A percentile compares a stretch with the other conserved stretches of the same genome.
Conservation (phyloP, 805 yeast species). For the Starmerella stigmatis region DNA sequence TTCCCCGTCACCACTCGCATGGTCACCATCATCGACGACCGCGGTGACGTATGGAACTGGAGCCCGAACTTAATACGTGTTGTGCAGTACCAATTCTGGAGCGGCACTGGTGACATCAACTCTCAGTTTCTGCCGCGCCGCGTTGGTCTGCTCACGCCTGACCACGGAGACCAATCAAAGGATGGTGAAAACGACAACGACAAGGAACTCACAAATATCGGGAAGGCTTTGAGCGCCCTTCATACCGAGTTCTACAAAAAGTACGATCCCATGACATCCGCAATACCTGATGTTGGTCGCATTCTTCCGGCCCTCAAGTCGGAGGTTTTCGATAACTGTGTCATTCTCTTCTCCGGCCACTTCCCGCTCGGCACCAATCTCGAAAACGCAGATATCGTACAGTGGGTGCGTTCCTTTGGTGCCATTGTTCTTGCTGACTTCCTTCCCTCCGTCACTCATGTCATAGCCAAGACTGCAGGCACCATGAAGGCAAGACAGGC, state of each 20-base stretch:
- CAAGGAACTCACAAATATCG: conserved; percentile 56
- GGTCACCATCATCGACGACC: conserved; percentile 93
- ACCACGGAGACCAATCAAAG: conserved; percentile 9
- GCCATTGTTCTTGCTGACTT: conserved; percentile 70
- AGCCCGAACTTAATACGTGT: conserved; percentile 82
- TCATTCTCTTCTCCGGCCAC: conserved; percentile 77
- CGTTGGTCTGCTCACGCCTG: conserved; percentile 28
- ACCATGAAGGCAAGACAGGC: conserved; percentile 83
- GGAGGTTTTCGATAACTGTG: conserved; percentile 54
- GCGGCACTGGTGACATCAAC: conserved; percentile 95
- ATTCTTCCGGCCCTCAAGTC: conserved; percentile 59
- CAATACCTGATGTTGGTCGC: conserved; percentile 28
- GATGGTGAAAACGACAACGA: conserved; percentile 34
- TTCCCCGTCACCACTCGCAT: conserved; percentile 94
- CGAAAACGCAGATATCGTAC: conserved; percentile 72
- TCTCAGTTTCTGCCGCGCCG: conserved; percentile 84
- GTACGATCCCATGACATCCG: conserved; percentile 28
- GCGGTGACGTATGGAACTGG: conserved; percentile 99
- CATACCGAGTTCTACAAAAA: conserved; percentile 57
- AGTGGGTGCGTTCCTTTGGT: conserved; percentile 89
- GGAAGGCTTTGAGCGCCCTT: conserved; percentile 49
- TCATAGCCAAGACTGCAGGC: conserved; percentile 67
- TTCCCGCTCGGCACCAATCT: conserved; percentile 65
- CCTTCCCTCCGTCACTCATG: conserved; percentile 69
- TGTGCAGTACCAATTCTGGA: conserved; percentile 89